Evolutionary conservation across 2,329 filamentous ascomycete species (phyloP).

Genomic region (Penicillium sp.): DNA sequence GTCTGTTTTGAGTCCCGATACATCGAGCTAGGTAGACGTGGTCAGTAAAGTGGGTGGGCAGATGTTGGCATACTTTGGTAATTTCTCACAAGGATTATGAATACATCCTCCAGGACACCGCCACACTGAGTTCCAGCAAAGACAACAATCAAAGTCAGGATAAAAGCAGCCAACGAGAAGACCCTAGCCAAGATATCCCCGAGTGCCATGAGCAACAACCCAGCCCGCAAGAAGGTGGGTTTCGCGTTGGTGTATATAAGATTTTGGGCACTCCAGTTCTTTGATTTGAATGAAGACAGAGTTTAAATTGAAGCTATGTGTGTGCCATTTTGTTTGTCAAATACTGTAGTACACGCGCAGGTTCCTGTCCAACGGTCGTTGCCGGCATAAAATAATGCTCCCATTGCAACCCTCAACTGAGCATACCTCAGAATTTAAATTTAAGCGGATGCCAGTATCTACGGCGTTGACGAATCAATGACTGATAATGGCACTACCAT

Average conservation of each 20-base stretch:
- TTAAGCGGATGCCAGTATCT: not conserved
- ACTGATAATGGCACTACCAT: not conserved
- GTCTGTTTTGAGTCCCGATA: not conserved
- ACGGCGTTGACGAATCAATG: not conserved
- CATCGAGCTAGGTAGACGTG: not conserved
- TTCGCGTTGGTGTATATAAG: not conserved
- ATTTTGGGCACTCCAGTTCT: too few relatives aligned
- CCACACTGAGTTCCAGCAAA: constrained; percentile 10
- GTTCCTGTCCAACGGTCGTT: not conserved
- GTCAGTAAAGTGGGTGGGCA: not conserved
- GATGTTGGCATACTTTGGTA: not conserved
- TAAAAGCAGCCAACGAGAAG: not conserved
- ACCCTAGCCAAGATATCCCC: not conserved
- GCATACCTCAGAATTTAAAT: not conserved
- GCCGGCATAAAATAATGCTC: not conserved
- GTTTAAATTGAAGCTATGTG: too few relatives aligned
- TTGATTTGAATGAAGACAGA: too few relatives aligned
- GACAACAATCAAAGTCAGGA: constrained; percentile 5
- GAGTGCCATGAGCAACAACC: not conserved
- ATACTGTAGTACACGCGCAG: not conserved
- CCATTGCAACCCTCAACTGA: not conserved
- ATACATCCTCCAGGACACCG: not conserved
- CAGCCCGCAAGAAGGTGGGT: not conserved
- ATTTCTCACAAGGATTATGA: constrained; percentile 2
- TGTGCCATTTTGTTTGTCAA: too few relatives aligned